Evolutionary conservation across 345 rosid species (phyloP), one percentile per base, ranked within the genome.

Genomic region (Camelina sativa): DNA sequence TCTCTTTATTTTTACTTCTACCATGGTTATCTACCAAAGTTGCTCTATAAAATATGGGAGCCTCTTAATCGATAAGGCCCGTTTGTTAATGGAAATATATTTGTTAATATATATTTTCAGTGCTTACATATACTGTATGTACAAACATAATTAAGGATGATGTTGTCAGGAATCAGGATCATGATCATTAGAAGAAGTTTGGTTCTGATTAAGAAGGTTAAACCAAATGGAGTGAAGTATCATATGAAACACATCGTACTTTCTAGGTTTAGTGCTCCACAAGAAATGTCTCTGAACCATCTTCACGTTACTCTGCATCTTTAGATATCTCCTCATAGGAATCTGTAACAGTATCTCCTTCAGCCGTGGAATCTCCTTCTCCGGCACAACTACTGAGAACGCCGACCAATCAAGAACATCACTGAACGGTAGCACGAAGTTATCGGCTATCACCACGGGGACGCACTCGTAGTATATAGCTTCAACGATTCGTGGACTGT

Each of bases 181-280:
- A 55, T 34, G 71, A 34, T 69, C 34, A 20, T 71, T 46, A 48
- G 57, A 65, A 11, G 81, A 37, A 68, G 77, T 38, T 69, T 74
- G 83, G 59, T 82, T 78, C 70, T 88, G 91, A 72, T 81, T 86
- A 51, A 93, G 57, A 78, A 86, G 75, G 70, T 82, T 89, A 63
- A 82, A 82, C 98, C 98, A 93, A 69, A 89, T 91, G 40, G 98
- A 91, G 71, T 91, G 96, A 69, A 93, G 87, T 74, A 93, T 88
- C 97, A 93, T 88, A 81, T 91, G 96, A 75, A 93, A 93, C 77
- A 93, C 77, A 79, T 94, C 97, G 50, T 86, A 91, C 78, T 86
- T 86, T 74, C 87, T 57, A 13, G 97, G 96, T 67, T 72, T 84
- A 13, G 80, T 77, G 77, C 87, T 86, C 98, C 97, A 91, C 60